Evolutionary conservation across 2,329 filamentous ascomycete species (phyloP).

Genomic region (Paecilomyces variotii): DNA sequence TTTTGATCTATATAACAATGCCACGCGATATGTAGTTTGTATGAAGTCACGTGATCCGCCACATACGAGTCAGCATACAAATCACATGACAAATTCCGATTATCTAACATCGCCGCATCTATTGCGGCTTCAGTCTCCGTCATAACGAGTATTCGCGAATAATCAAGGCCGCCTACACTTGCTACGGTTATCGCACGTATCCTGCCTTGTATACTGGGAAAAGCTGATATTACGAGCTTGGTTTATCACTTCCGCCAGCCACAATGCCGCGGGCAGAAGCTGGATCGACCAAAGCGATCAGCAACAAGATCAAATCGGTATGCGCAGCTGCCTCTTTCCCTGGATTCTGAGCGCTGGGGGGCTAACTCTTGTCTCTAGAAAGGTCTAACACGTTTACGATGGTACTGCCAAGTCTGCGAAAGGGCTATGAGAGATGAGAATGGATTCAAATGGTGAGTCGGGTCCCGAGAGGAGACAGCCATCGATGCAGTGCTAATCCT

Average conservation of each 20-base stretch:
- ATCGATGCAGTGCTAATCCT: conserved; percentile 3
- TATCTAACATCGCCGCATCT: not conserved
- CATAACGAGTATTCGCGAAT: not conserved
- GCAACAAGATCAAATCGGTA: conserved; percentile 76
- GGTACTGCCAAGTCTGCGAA: conserved; percentile 83
- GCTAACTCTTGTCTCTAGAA: conserved; percentile 19
- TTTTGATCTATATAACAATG: too few species aligned
- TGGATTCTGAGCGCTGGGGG: not conserved
- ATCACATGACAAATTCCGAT: not conserved
- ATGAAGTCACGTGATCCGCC: too few species aligned
- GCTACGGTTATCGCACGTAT: not conserved
- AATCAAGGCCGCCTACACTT: not conserved
- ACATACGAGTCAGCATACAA: not conserved
- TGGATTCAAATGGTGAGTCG: conserved; percentile 60
- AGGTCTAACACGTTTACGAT: conserved; percentile 67
- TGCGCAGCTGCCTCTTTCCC: conserved; percentile 45
- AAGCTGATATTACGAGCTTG: not conserved
- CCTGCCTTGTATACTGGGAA: not conserved
- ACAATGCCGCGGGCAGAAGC: conserved; percentile 88
- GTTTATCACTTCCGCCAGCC: conserved; percentile 8
- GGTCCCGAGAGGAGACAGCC: not conserved
- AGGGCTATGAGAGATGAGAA: conserved; percentile 76
- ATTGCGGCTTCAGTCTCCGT: not conserved
- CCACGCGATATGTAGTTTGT: too few species aligned
- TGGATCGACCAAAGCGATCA: conserved; percentile 81